phyloP scores from a whole-genome alignment of 2,329 filamentous ascomycete species.

The Cladorrhinum sp. region DNA sequence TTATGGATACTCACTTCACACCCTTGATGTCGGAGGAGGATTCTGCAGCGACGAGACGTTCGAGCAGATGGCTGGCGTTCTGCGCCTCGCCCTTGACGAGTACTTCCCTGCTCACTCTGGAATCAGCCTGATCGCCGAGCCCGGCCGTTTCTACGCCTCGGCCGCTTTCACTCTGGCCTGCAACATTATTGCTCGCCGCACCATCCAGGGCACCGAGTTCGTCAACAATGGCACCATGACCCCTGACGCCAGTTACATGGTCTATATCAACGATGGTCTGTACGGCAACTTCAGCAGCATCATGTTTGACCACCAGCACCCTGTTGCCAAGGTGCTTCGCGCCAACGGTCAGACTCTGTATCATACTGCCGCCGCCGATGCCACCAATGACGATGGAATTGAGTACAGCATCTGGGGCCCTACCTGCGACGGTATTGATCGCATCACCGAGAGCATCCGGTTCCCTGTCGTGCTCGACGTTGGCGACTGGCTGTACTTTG shows the following conservation, averaged over 20 bases:
- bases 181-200: constrained; percentile 93
- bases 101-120: constrained; percentile 74
- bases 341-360: constrained; percentile 57
- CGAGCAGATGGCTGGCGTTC: constrained; percentile 79
- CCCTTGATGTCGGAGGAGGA: constrained; percentile 89
- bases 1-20: constrained; percentile 77
- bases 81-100: constrained; percentile 76
- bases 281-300: constrained; percentile 99
- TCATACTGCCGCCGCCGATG: constrained; percentile 45
- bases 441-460: constrained; percentile 77
- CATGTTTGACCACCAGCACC: constrained; percentile 98
- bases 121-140: constrained; percentile 89
- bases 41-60: constrained; percentile 83
- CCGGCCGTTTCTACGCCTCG: constrained; percentile 93
- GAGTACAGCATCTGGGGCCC: constrained; percentile 98
- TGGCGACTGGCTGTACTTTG: constrained; percentile 98
- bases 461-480: constrained; percentile 79
- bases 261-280: constrained; percentile 95
- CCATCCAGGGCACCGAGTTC: constrained; percentile 67
- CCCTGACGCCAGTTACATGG: constrained; percentile 75
- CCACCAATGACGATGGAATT: constrained; percentile 45
- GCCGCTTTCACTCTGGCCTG: constrained; percentile 91
- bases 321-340: constrained; percentile 76
- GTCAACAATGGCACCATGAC: constrained; percentile 50
- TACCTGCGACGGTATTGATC: constrained; percentile 96